Conservation (phyloP, 1,284 basidiomycete species). For the Moesziomyces sp. region DNA sequence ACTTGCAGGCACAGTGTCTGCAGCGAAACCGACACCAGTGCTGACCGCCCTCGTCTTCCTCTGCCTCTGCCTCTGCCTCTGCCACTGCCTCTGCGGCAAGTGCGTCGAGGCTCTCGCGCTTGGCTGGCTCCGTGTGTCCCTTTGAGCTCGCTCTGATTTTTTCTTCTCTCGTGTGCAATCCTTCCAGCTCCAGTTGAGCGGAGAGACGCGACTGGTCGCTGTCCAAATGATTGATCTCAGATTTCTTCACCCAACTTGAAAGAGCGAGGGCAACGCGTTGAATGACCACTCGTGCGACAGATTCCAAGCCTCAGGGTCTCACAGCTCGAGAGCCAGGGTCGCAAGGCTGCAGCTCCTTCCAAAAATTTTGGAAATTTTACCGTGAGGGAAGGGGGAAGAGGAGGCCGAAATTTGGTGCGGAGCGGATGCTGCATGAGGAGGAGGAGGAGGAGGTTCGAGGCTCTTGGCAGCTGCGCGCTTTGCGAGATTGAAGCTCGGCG, state of each 20-base stretch:
- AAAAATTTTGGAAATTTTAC: constrained; percentile 24
- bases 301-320: background rate
- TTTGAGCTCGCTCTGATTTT: constrained; percentile 1
- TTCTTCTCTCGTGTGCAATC: constrained; percentile 6
- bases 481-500: no score
- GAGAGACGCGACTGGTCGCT: no score
- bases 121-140: constrained; percentile 4
- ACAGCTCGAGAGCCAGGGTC: background rate
- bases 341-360: background rate
- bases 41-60: constrained; percentile 2
- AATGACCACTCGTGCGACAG: background rate
- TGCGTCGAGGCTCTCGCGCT: background rate
- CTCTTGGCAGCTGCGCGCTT: no score
- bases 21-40: background rate
- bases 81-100: constrained; percentile 1
- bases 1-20: background rate
- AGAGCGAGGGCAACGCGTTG: background rate
- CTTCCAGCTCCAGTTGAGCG: no score
- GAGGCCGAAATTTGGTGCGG: no score
- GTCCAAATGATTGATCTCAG: no score
- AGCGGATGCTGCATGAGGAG: no score
- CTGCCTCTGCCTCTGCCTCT: constrained; percentile 2
- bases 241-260: background rate
- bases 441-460: no score
- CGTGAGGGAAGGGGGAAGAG: no score